These are phyloP conservation scores for Flaveria sonorensis DNA, from an alignment of 129 eudicot species.

Conservation along the genomic window DNA sequence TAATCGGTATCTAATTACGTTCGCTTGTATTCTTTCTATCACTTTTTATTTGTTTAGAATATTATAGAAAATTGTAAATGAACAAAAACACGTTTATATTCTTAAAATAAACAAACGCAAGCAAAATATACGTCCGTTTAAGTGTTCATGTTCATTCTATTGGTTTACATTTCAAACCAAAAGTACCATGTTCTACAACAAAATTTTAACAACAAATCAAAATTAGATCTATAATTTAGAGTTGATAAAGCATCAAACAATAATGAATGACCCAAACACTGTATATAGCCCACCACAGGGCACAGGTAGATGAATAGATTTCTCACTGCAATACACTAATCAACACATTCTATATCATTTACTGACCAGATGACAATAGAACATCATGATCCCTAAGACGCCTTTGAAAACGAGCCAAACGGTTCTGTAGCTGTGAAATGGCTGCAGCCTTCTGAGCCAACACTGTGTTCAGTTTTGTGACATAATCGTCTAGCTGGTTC, in stretches of 20 bases:
- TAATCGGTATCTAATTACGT: too few relatives aligned
- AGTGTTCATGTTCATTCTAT: too few relatives aligned
- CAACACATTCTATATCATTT: slow-evolving; percentile 21
- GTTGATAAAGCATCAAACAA: slow-evolving; percentile 34
- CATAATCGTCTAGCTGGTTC: slow-evolving; percentile 79
- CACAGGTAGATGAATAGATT: too few relatives aligned
- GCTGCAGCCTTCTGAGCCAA: slow-evolving; percentile 90
- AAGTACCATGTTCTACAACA: neutral
- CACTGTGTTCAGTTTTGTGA: slow-evolving; percentile 71
- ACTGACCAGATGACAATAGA: slow-evolving; percentile 66
- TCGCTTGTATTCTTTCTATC: too few relatives aligned
- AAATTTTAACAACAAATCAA: neutral
- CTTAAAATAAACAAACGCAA: too few relatives aligned
- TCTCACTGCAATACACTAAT: slow-evolving; percentile 1
- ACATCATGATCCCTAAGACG: slow-evolving; percentile 94
- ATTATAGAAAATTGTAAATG: too few relatives aligned
- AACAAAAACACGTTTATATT: too few relatives aligned
- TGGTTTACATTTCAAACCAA: neutral
- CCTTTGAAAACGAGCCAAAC: slow-evolving; percentile 81
- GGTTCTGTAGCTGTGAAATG: slow-evolving; percentile 77
- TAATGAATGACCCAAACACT: slow-evolving; percentile 31
- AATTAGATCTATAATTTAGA: slow-evolving; percentile 10
- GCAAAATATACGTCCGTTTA: too few relatives aligned
- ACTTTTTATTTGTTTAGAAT: too few relatives aligned
- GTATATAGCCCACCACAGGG: slow-evolving; percentile 20